Evolutionary conservation across 2,329 filamentous ascomycete genomes (phyloP), one percentile per base, ranked within the genome.

Genomic region (Stagonosporopsis rhizophila): DNA sequence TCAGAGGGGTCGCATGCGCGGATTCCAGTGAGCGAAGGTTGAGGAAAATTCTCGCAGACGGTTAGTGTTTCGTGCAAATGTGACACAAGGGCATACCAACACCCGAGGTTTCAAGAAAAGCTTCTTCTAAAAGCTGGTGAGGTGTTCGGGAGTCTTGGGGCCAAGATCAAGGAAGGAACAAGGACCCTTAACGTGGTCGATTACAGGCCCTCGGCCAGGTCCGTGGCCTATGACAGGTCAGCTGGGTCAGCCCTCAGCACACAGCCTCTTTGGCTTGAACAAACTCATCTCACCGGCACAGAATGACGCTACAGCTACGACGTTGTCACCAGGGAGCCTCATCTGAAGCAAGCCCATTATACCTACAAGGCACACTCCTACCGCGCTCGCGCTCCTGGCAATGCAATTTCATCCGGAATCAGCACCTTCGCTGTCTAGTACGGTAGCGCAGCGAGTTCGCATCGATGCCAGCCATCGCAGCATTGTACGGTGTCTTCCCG

Each of bases 401-500:
- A 54, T 51, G 44, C 34, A 6, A 57, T 52, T 37, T 30, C 17
- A 42, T 35, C 46, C 52, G 41, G 47, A 40, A 59, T 58, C 51
- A 44, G 49, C 47, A 48, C 58, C 28, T 30, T 44, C 38, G 49
- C 59, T 28, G 30, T 41, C 23, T 34, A 28, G 34, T 22, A 40
- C 54, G 32, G 45, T 56, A 52, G 48, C 38, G 39, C 53, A 59
- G 58, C 76, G 78, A 75, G 38, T 20, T 42, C 37, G 73, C 76
- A 65, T 71, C 71, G 47, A 66, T 80, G 58, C 57, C 67, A 54
- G 62, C 68, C 46, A 61, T 65, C 50, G 64, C 70, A 57, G 59
- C 73, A 44, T 52, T 75, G 34, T 51, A 68, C 38, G 42, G 55
- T 14, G 32, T 62, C 38, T 48, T 58, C 32, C 48, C 58, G 37